Base-by-base conservation (phyloP, 2,329 filamentous ascomycete genomes). In the Metarhizium sp. region DNA sequence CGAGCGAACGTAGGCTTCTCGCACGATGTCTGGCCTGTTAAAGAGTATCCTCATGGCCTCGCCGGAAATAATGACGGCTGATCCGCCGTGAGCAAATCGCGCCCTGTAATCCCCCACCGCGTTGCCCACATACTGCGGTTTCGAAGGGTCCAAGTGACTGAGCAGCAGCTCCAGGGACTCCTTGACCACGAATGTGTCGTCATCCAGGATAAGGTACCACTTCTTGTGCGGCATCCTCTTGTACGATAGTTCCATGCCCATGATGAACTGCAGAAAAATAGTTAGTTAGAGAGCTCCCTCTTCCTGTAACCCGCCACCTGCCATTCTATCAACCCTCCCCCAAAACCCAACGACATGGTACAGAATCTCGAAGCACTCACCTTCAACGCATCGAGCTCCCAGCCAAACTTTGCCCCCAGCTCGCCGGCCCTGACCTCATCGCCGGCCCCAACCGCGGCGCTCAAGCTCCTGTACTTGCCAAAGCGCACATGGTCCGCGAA, bases 121-220 rank as follows among this genome's bases (percentile, higher is more conserved):
- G 56, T 82, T 82, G 42, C 80, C 80, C 25, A 83, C 63, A 61
- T 81, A 82, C 46, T 77, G 71, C 14, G 76, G 73, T 52, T 69
- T 66, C 6, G 67, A 60, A 2, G 74, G 70, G 63, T 82, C 71
- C 56, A 82, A 66, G 55, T 79, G 78, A 18, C 71, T 70, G 14
- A 82, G 69, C 13, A 82, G 65, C 2, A 75, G 64, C 46, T 69
- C 67, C 32, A 82, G 65, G 13, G 79, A 78, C 2, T 74, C 70
- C 52, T 73, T 73, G 48, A 81, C 70, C 48, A 82, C 63, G 62
- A 76, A 82, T 1, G 78, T 82, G 62, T 83, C 79, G 64, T 82
- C 80, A 64, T 82, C 79, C 14, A 80, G 65, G 59, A 82, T 75
- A 58, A 82, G 64, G 61, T 81, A 82, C 80, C 80, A 82, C 63